phyloP scores from a whole-genome alignment of 176 grass and related monocot species.

The Lolium multiflorum region DNA sequence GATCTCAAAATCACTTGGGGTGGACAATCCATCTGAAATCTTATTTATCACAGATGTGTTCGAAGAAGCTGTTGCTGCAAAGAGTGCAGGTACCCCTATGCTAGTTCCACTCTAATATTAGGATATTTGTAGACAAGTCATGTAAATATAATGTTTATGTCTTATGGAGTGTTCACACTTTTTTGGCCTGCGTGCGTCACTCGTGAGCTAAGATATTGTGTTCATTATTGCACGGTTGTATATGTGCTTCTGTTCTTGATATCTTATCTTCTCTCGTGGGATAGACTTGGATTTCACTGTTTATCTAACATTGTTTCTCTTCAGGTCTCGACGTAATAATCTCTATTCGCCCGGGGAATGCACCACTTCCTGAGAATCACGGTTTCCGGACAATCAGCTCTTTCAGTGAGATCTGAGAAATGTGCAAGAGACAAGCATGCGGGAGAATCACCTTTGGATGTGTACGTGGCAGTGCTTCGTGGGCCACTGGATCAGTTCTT shows the following conservation, averaged over 20 bases:
- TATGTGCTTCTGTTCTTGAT: background rate
- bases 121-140: slow-evolving; percentile 11
- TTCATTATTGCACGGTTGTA: background rate
- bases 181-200: background rate
- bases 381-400: slow-evolving; percentile 62
- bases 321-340: slow-evolving; percentile 64
- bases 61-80: slow-evolving; percentile 89
- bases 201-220: background rate
- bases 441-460: background rate
- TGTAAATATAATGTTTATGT: background rate
- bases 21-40: slow-evolving; percentile 80
- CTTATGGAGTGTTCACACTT: background rate
- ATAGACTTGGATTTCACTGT: background rate
- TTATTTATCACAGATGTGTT: slow-evolving; percentile 92
- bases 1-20: slow-evolving; percentile 80
- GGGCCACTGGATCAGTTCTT: slow-evolving; percentile 1
- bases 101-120: slow-evolving; percentile 24
- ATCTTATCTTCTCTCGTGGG: background rate
- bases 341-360: slow-evolving; percentile 69
- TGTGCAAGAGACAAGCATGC: background rate
- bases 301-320: slow-evolving; percentile 16
- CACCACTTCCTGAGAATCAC: slow-evolving; percentile 62
- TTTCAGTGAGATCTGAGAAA: slow-evolving; percentile 58
- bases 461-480: background rate
- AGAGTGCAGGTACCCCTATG: slow-evolving; percentile 66